phyloP scores from a whole-genome alignment of 441 rosid genomes.

The Bruguiera hainesii region DNA sequence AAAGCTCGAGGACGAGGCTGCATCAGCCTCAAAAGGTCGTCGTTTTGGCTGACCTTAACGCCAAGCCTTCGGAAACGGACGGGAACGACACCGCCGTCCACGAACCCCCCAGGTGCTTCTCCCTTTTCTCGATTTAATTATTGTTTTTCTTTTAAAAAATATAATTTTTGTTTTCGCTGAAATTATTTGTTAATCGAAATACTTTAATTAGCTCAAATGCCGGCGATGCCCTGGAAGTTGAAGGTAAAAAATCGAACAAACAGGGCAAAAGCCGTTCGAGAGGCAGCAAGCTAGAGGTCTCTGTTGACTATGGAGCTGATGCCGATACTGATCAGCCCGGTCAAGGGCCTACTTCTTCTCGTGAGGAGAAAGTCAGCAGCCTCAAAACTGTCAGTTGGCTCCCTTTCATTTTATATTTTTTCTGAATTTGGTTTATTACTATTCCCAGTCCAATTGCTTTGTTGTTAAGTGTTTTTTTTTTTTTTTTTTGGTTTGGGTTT shows the following conservation, averaged over 20 bases:
- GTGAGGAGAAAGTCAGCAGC: constrained; percentile 95
- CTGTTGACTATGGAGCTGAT: constrained; percentile 70
- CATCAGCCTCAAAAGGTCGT: constrained; percentile 47
- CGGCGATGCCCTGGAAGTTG: constrained; percentile 49
- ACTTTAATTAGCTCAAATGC: constrained; percentile 44
- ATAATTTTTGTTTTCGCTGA: background rate
- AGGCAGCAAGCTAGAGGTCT: constrained; percentile 51
- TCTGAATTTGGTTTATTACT: background rate
- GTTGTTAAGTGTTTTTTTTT: background rate
- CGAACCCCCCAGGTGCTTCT: constrained; percentile 29
- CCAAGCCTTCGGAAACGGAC: constrained; percentile 79
- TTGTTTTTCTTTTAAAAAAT: background rate
- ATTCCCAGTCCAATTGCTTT: background rate
- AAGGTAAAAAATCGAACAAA: constrained; percentile 49
- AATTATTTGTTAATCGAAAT: constrained; percentile 55
- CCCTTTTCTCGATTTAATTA: constrained; percentile 32
- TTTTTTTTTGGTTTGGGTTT: background rate
- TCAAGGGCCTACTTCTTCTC: constrained; percentile 59
- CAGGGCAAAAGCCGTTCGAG: constrained; percentile 66
- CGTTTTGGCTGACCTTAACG: constrained; percentile 87
- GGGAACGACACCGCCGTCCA: constrained; percentile 39
- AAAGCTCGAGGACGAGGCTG: constrained; percentile 19
- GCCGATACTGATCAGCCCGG: constrained; percentile 64
- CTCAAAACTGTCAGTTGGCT: constrained; percentile 72
- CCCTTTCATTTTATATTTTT: background rate